phyloP scores from a whole-genome alignment of 1,139 yeast genomes.

The Geotrichum phurueaensis region DNA sequence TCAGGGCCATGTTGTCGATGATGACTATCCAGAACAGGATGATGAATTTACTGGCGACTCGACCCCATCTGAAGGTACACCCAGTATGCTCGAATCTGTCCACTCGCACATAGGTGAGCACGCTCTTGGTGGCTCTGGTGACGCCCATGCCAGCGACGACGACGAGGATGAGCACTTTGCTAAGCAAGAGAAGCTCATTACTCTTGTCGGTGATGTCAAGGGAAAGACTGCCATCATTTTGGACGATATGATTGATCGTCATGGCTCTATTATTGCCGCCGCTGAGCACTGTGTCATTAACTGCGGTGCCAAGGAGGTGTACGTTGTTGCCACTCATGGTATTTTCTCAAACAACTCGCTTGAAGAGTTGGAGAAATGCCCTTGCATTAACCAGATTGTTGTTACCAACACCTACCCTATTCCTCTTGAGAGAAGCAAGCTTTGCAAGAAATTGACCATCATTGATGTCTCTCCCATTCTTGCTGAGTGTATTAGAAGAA shows the following conservation, averaged over 20 bases:
- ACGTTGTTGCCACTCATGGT: conserved; percentile 93
- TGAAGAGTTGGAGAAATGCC: conserved; percentile 68
- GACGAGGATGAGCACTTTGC: conserved; percentile 45
- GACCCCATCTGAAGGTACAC: conserved; percentile 2
- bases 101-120: conserved; percentile 23
- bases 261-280: conserved; percentile 89
- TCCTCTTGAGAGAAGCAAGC: conserved; percentile 51
- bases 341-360: conserved; percentile 82
- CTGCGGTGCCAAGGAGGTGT: conserved; percentile 91
- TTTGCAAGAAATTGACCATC: conserved; percentile 62
- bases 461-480: conserved; percentile 93
- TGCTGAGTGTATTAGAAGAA: conserved; percentile 97
- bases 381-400: conserved; percentile 79
- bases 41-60: conserved; percentile 19
- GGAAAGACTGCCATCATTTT: conserved; percentile 86
- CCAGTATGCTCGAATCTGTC: conserved; percentile 17
- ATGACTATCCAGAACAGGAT: conserved; percentile 41
- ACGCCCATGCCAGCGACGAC: conserved; percentile 74
- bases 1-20: conserved; percentile 95
- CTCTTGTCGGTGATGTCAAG: conserved; percentile 92
- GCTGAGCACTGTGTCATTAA: conserved; percentile 93
- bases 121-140: conserved; percentile 79
- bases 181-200: conserved; percentile 68
- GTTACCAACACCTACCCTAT: conserved; percentile 97
- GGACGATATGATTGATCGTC: conserved; percentile 96